Base-by-base conservation (phyloP, 345 rosid species). In the Brassica rapa region DNA sequence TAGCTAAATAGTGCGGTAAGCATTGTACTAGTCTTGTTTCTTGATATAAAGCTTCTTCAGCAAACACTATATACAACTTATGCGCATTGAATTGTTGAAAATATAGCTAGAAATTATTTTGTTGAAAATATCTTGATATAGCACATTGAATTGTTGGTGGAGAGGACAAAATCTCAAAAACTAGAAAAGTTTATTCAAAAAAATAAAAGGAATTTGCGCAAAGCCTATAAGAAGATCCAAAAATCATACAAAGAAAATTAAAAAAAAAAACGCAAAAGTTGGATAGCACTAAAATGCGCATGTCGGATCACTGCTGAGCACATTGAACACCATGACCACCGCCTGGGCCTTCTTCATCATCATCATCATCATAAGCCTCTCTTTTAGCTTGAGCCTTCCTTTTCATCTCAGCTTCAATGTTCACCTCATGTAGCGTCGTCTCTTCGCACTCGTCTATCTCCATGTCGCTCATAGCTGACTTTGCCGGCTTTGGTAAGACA, bases 371-470 rank as follows among this genome's bases (percentile, higher is more conserved):
- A 1, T 88, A 85, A 11, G 89, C 87, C 82, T 89, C 90, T 74
- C 84, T 83, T 66, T 83, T 86, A 24, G 87, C 81, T 60, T 83
- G 85, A 4, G 82, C 91, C 83, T 88, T 93, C 77, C 93, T 81
- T 90, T 83, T 90, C 88, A 92, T 97, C 85, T 95, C 97, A 70
- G 89, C 96, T 1, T 92, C 81, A 2, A 76, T 87, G 87, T 95
- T 88, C 51, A 91, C 96, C 68, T 95, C 97, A 25, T 91, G 91
- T 63, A 93, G 63, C 0, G 97, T 93, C 0, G 97, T 89, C 83
- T 95, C 99, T 86, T 95, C 96, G 2, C 97, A 93, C 76, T 90
- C 92, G 1, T 90, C 98, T 37, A 91, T 80, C 71, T 93, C 99
- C 97, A 91, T 91, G 65, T 91, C 94, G 0, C 88, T 89, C 78